Base-by-base conservation (phyloP, 805 yeast genomes). In the Yamadazyma olivae region DNA sequence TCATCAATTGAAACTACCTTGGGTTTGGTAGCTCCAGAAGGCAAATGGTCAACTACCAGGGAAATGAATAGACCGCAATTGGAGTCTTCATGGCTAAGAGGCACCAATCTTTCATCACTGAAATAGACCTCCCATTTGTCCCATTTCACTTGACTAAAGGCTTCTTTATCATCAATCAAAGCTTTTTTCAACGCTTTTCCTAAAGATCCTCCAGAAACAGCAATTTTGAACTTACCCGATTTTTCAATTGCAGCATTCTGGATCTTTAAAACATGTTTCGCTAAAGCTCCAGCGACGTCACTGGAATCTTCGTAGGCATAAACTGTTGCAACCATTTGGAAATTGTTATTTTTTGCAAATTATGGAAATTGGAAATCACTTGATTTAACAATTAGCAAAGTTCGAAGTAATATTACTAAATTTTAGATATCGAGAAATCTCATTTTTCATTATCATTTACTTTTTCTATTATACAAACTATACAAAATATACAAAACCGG, bases 191-290 rank as follows among this genome's bases (percentile, higher is more conserved):
- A 69, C 2, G 81, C 87, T 48, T 83, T 81, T 19, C 90, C 87
- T 49, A 89, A 71, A 7, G 96, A 86, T 1, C 98, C 98, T 27
- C 98, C 98, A 40, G 93, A 82, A 32, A 90, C 74, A 9, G 96
- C 96, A 41, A 90, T 70, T 46, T 75, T 77, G 64, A 90, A 90
- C 17, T 58, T 51, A 8, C 54, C 53, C 13, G 56, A 50, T 4
- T 54, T 56, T 28, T 65, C 60, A 36, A 89, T 66, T 3, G 81
- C 83, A 28, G 66, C 60, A 46, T 83, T 68, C 61, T 89, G 96
- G 35, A 71, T 56, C 33, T 70, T 59, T 18, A 88, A 52, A 30
- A 87, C 68, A 51, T 75, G 76, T 34, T 70, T 60, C 6, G 87
- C 95, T 23, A 87, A 79, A 3, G 82, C 71, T 15, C 61, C 56